Base-by-base conservation (phyloP, 192 early-diverging fungal species). In the Jimgerdemannia flammicorona region DNA sequence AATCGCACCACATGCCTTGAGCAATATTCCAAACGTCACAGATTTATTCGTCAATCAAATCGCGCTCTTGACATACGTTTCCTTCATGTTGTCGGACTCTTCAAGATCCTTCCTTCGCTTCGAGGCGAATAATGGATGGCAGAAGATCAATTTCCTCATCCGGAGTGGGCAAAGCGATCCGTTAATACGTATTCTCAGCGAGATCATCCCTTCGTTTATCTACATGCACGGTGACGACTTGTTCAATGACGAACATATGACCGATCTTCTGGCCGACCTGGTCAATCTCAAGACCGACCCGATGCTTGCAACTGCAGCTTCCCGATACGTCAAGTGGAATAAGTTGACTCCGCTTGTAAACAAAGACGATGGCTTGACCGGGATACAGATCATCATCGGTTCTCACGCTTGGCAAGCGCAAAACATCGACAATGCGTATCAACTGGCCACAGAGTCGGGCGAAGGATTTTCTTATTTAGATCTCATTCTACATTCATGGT, bases 81-180 rank as follows among this genome's bases (percentile, higher is more conserved):
- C 77, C 4, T 72, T 88, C 66, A 73, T 85, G 64, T 67, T 88
- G 14, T 83, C 84, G 19, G 44, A 71, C 20, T 76, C 84, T 2
- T 83, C 83, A 41, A 81, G 86, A 4, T 78, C 80, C 64, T 88
- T 85, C 66, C 43, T 88, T 17, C 77, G 79, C 43, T 83, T 83
- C 29, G 78, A 77, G 19, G 64, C 71, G 8, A 66, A 44, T 10
- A 68, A 82, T 63, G 86, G 86, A 17, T 88, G 86, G 86, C 44
- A 75, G 2, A 83, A 79, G 10, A 59, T 86, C 39, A 69, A 72
- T 4, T 44, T 74, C 7, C 78, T 88, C 6, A 67, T 88, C 4
- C 77, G 77, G 39, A 67, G 80, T 0, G 81, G 80, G 20, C 71
- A 69, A 3, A 74, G 75, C 2, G 71, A 78, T 0, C 66, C 84